A percentile compares a stretch with the other conserved stretches of the same genome.
These are phyloP conservation scores for Zarea fungicola DNA, from an alignment of 2,329 filamentous ascomycete species.

Conservation along the genomic window DNA sequence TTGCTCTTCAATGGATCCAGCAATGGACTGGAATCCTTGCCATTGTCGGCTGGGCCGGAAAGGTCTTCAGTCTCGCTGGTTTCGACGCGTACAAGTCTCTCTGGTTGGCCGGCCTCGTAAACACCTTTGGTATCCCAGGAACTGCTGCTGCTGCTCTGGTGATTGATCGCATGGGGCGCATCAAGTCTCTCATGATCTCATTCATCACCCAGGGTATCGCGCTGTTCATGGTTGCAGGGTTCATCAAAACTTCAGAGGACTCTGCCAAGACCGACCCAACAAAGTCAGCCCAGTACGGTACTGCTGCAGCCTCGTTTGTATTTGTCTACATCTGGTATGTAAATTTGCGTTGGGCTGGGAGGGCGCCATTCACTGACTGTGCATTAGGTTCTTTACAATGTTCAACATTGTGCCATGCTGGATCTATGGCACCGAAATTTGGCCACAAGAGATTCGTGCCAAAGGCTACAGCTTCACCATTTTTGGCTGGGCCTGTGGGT, in stretches of 20 bases:
- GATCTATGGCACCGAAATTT: conserved; percentile 47
- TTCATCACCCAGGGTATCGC: conserved; percentile 25
- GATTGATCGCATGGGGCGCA: conserved; percentile 43
- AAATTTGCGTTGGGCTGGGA: too few species aligned
- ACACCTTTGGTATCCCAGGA: conserved; percentile 46
- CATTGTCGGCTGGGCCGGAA: conserved; percentile 31
- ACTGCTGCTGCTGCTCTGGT: conserved; percentile 47
- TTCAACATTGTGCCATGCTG: conserved; percentile 29
- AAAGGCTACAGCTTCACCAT: conserved; percentile 56
- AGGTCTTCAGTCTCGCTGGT: conserved; percentile 20
- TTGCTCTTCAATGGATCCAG: conserved; percentile 37
- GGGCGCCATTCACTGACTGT: neutral
- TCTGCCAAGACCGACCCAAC: conserved; percentile 8
- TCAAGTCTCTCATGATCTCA: conserved; percentile 23
- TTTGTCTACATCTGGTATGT: conserved; percentile 22
- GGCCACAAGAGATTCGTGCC: conserved; percentile 50
- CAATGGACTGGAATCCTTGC: conserved; percentile 40
- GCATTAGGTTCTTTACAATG: conserved; percentile 25
- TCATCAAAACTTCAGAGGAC: conserved; percentile 26
- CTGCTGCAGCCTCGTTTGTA: conserved; percentile 20
- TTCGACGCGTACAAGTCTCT: conserved; percentile 21
- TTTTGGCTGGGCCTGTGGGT: conserved; percentile 53
- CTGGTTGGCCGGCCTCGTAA: conserved; percentile 44
- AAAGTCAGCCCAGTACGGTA: conserved; percentile 17
- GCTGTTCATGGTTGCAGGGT: conserved; percentile 26